A percentile compares a stretch with the other conserved stretches of the same genome.
These are phyloP conservation scores for Mycocentrospora acerina DNA, from an alignment of 2,329 filamentous ascomycete genomes.

Conservation along the genomic window DNA sequence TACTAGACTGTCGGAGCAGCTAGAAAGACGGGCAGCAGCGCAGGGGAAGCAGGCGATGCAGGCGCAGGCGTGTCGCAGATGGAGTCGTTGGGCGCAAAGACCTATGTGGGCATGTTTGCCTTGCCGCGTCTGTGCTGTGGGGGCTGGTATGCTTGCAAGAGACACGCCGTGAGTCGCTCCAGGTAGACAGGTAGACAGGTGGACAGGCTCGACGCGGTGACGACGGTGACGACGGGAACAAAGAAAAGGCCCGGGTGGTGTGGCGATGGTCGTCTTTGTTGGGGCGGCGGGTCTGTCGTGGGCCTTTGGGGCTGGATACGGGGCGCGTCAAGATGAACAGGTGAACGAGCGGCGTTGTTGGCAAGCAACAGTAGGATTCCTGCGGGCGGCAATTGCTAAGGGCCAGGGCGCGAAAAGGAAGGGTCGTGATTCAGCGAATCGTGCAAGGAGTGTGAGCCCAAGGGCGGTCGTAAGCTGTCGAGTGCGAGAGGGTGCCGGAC, in stretches of 20 bases:
- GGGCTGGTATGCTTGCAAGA: too few species aligned
- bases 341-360: slow-evolving; percentile 28
- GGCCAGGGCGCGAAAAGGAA: slow-evolving; percentile 28
- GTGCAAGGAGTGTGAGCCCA: slow-evolving; percentile 36
- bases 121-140: slow-evolving; percentile 19
- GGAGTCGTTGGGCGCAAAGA: slow-evolving; percentile 19
- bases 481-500: slow-evolving; percentile 20
- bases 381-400: slow-evolving; percentile 12
- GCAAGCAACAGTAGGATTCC: slow-evolving; percentile 21
- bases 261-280: slow-evolving; percentile 20
- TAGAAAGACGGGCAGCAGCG: slow-evolving; percentile 26
- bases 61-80: slow-evolving; percentile 25
- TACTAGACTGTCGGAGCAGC: slow-evolving; percentile 41
- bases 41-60: slow-evolving; percentile 26
- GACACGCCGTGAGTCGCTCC: slow-evolving; percentile 12
- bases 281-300: slow-evolving; percentile 24
- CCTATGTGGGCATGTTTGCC: slow-evolving; percentile 42
- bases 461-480: slow-evolving; percentile 17
- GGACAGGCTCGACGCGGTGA: slow-evolving; percentile 18
- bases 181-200: slow-evolving; percentile 19
- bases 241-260: slow-evolving; percentile 16
- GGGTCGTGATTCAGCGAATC: slow-evolving; percentile 40
- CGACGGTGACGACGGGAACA: slow-evolving; percentile 17
- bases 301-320: slow-evolving; percentile 15
- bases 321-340: slow-evolving; percentile 8